A percentile compares a stretch with the other conserved stretches of the same genome.
These are phyloP conservation scores for Leccinum variicolor DNA, from an alignment of 768 basidiomycete species.

Conservation along the genomic window DNA sequence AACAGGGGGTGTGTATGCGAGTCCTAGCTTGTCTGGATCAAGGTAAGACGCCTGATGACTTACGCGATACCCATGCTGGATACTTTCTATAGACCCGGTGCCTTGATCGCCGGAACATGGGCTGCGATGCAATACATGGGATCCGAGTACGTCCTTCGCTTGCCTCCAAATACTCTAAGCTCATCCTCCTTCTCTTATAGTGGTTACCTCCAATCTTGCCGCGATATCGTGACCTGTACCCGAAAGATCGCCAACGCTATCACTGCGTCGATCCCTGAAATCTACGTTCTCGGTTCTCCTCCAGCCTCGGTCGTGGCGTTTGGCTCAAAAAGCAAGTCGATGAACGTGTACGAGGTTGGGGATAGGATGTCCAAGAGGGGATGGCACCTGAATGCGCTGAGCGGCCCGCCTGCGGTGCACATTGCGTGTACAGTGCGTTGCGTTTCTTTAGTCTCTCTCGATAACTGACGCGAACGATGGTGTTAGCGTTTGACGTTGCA, in stretches of 20 bases:
- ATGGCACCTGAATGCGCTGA: constrained; percentile 90
- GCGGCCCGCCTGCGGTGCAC: constrained; percentile 78
- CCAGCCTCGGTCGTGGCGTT: constrained; percentile 91
- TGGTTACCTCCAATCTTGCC: constrained; percentile 87
- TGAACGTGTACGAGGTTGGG: constrained; percentile 83
- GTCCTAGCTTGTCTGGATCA: constrained; percentile 87
- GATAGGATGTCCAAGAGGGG: constrained; percentile 83
- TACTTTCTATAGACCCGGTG: constrained; percentile 62
- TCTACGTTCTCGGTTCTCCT: constrained; percentile 88
- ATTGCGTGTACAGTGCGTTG: constrained; percentile 85
- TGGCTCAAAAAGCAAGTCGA: constrained; percentile 49
- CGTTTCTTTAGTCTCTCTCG: background rate
- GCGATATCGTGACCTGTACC: constrained; percentile 72
- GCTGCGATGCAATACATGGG: constrained; percentile 96
- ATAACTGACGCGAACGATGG: background rate
- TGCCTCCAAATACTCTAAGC: background rate
- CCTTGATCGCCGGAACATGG: constrained; percentile 93
- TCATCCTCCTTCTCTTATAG: constrained; percentile 32
- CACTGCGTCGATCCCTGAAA: constrained; percentile 65
- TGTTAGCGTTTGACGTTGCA: constrained; percentile 74
- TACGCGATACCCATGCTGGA: background rate
- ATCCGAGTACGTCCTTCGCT: constrained; percentile 53
- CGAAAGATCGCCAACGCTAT: constrained; percentile 69
- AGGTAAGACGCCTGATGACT: constrained; percentile 49
- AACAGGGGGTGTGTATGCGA: constrained; percentile 83